phyloP scores from a whole-genome alignment of 345 rosid genomes.

The Gossypium turneri region DNA sequence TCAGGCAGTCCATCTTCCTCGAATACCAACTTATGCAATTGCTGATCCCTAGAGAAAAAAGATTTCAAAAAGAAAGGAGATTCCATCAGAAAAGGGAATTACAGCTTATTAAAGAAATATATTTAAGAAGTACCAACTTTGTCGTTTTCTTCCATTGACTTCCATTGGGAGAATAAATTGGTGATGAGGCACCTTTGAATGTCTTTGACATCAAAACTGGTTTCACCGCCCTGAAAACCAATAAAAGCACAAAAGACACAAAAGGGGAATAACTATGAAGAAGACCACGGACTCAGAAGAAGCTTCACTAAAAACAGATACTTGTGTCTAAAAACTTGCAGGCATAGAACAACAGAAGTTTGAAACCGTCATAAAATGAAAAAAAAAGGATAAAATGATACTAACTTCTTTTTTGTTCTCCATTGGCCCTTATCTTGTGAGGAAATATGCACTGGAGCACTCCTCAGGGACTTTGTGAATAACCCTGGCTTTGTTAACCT shows the following conservation, averaged over 20 bases:
- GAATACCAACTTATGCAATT: conserved; percentile 81
- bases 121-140: conserved; percentile 35
- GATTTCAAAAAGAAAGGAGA: conserved; percentile 11
- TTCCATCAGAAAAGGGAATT: conserved; percentile 18
- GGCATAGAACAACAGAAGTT: not conserved
- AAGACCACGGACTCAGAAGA: not conserved
- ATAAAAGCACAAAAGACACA: not conserved
- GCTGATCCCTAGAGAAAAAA: conserved; percentile 57
- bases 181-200: conserved; percentile 11
- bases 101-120: conserved; percentile 17
- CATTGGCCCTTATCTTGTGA: conserved; percentile 32
- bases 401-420: conserved; percentile 25
- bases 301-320: not conserved
- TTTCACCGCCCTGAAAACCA: conserved; percentile 12
- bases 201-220: conserved; percentile 9
- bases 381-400: not conserved
- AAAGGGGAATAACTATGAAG: not conserved
- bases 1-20: conserved; percentile 86
- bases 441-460: conserved; percentile 29
- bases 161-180: conserved; percentile 1
- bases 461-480: conserved; percentile 28
- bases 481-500: conserved; percentile 45
- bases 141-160: conserved; percentile 26
- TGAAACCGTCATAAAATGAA: not conserved
- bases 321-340: not conserved